A percentile compares a stretch with the other conserved stretches of the same genome.
phyloP scores from a whole-genome alignment of 345 rosid species.

The Citrus sp. region DNA sequence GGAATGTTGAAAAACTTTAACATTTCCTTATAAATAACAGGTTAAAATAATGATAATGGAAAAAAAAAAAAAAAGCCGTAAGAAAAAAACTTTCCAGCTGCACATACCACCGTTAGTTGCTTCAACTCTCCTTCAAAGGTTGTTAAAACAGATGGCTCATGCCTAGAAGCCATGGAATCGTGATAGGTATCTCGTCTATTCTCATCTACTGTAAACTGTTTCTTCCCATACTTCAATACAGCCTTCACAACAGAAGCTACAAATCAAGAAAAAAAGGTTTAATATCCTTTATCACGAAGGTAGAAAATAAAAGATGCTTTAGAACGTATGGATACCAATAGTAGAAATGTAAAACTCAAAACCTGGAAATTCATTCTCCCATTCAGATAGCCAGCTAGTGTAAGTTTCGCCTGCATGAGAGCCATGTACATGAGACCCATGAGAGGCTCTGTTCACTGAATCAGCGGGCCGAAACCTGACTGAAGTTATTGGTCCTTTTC shows the following conservation, averaged over 20 bases:
- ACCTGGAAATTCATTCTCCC: slow-evolving; percentile 98
- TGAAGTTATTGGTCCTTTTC: slow-evolving; percentile 45
- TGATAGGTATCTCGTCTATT: slow-evolving; percentile 73
- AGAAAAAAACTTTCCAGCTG: not conserved
- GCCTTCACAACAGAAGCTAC: slow-evolving; percentile 92
- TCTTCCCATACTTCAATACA: slow-evolving; percentile 80
- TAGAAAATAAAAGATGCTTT: not conserved
- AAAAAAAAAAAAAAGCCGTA: not conserved
- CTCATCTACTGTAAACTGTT: slow-evolving; percentile 67
- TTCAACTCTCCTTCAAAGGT: slow-evolving; percentile 62
- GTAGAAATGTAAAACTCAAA: slow-evolving; percentile 9
- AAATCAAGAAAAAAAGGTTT: slow-evolving; percentile 21
- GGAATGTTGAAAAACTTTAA: not conserved
- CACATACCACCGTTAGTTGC: slow-evolving; percentile 71
- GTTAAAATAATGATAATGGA: not conserved
- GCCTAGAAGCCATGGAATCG: slow-evolving; percentile 32
- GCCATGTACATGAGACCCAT: slow-evolving; percentile 29
- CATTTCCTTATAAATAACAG: not conserved
- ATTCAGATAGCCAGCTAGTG: slow-evolving; percentile 53
- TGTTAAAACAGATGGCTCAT: slow-evolving; percentile 39
- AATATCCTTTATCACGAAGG: not conserved
- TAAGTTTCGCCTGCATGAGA: slow-evolving; percentile 52
- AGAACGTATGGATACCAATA: not conserved
- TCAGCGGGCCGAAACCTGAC: slow-evolving; percentile 54
- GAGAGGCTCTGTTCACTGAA: slow-evolving; percentile 42